Conservation (phyloP, 2,329 filamentous ascomycete species). For the Parascedosporium putredinis region DNA sequence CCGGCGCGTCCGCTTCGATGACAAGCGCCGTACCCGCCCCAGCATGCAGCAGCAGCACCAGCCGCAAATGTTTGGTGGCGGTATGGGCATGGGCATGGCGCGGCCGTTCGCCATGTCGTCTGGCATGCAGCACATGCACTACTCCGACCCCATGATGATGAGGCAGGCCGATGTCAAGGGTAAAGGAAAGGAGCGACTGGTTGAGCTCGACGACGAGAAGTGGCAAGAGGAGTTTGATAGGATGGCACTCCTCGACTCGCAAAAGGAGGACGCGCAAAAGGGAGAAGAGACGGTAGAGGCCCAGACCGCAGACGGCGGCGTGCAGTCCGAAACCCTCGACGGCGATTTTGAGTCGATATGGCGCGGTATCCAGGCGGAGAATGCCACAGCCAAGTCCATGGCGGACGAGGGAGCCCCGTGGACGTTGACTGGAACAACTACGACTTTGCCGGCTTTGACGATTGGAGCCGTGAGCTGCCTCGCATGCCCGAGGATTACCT, state of each 20-base stretch:
- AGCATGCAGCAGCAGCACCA: constrained; percentile 37
- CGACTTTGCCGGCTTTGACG: constrained; percentile 53
- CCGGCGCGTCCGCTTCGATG: constrained; percentile 30
- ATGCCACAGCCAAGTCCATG: constrained; percentile 3
- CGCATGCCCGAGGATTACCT: constrained; percentile 81
- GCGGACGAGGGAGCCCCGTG: constrained; percentile 47
- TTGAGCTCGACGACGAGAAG: constrained; percentile 85
- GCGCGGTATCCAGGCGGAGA: constrained; percentile 69
- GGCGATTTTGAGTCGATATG: constrained; percentile 87
- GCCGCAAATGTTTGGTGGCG: constrained; percentile 38
- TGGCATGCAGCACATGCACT: constrained; percentile 45
- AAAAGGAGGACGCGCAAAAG: constrained; percentile 50
- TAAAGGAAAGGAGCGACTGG: constrained; percentile 83
- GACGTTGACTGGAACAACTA: constrained; percentile 62
- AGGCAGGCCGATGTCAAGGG: constrained; percentile 37
- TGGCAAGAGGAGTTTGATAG: constrained; percentile 97
- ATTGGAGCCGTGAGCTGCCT: constrained; percentile 54
- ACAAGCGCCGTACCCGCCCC: constrained; percentile 13
- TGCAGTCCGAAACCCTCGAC: constrained; percentile 59
- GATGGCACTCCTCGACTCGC: constrained; percentile 59
- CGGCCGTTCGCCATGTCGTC: constrained; percentile 24
- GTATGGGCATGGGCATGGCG: constrained; percentile 32
- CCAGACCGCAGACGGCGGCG: constrained; percentile 9
- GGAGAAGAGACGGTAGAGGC: not conserved
- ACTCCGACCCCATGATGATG: constrained; percentile 29